These are phyloP conservation scores for Alectoria sarmentosa DNA, from an alignment of 495 filamentous ascomycete species.

Conservation along the genomic window DNA sequence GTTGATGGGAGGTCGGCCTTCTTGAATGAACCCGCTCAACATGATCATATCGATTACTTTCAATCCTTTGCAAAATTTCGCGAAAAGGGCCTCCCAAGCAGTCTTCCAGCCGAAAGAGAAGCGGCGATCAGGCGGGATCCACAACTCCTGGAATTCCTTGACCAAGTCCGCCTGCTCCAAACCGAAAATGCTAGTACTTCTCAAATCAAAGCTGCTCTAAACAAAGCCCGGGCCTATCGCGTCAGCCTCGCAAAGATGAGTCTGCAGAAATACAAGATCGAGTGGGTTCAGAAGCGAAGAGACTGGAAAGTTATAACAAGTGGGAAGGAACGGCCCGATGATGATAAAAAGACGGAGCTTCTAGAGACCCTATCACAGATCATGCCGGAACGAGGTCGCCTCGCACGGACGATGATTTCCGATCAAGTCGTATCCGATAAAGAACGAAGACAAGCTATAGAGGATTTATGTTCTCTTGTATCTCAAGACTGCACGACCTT, in stretches of 20 bases:
- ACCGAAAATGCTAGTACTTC: not conserved
- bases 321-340: not conserved
- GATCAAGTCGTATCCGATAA: not conserved
- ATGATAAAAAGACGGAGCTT: not conserved
- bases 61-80: not conserved
- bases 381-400: not conserved
- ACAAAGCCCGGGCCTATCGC: not conserved
- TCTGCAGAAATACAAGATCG: not conserved
- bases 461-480: conserved; percentile 7
- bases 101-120: not conserved
- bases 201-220: not conserved
- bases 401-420: conserved; percentile 9
- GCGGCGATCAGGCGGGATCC: not conserved
- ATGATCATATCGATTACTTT: not conserved
- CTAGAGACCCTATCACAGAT: not conserved
- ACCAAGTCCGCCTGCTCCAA: not conserved
- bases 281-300: not conserved
- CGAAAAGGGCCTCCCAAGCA: not conserved
- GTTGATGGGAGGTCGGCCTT: not conserved
- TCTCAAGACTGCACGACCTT: conserved; percentile 6
- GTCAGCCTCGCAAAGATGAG: not conserved
- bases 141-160: not conserved
- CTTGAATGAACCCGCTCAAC: not conserved
- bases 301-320: not conserved
- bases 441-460: conserved; percentile 5